Base-by-base conservation (phyloP, 495 filamentous ascomycete genomes). In the Penicillium bialowiezense region DNA sequence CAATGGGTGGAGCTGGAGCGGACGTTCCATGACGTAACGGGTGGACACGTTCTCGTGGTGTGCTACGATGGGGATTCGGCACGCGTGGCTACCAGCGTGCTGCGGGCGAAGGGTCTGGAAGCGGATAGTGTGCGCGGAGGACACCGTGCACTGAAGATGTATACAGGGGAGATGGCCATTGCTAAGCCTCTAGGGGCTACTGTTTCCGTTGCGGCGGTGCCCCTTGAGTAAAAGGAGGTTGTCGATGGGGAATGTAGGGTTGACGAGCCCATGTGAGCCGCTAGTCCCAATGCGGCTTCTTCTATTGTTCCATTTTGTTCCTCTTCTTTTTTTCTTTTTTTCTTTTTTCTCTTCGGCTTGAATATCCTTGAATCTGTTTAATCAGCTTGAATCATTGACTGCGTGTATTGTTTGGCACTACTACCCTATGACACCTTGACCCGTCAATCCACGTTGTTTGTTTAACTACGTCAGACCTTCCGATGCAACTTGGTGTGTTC, bases 11-110 rank as follows among this genome's bases (percentile, higher is more conserved):
- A 74, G 47, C 55, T 81, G 32, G 72, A 77, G 17, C 45, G 54
- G 26, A 55, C 76, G 24, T 68, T 72, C 59, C 52, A 41, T 2
- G 53, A 64, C 3, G 20, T 74, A 13, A 39, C 56, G 2, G 52
- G 57, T 5, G 40, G 64, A 17, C 65, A 59, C 42, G 65, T 80
- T 40, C 52, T 80, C 43, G 54, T 81, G 7, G 64, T 80, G 26
- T 80, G 77, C 50, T 76, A 79, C 37, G 67, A 78, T 46, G 79
- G 79, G 6, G 76, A 81, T 37, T 76, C 73, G 14, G 73, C 76
- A 21, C 65, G 75, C 26, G 65, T 81, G 24, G 78, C 73, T n/a
- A 74, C 76, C 10, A 75, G 73, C 49, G 72, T 78, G 23, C 62
- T 82, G 36, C 65, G 78, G 34, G 75, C 74, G 3, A 73, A 74